These are phyloP conservation scores for Kodamaea derodonti DNA, from an alignment of 1,139 yeast genomes.

Conservation along the genomic window DNA sequence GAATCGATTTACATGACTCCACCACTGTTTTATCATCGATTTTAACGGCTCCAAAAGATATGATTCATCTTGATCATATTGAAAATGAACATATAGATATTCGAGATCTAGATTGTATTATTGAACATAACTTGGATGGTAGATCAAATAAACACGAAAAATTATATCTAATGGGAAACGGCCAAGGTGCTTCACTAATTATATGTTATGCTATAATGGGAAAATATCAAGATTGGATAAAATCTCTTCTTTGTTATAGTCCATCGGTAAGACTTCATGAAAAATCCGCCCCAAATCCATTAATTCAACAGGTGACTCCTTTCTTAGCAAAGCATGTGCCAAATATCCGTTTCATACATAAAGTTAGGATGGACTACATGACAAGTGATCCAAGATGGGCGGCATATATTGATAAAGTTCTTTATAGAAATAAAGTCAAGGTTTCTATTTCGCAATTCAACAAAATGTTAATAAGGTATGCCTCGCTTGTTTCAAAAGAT, in stretches of 20 bases:
- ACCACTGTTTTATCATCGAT: background rate
- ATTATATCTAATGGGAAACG: background rate
- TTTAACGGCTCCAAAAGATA: background rate
- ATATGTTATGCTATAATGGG: background rate
- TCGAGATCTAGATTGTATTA: background rate
- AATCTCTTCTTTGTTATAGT: background rate
- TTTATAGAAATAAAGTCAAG: background rate
- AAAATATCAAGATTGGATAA: background rate
- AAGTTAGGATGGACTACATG: background rate
- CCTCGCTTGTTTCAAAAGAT: constrained; percentile 20
- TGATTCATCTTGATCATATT: background rate
- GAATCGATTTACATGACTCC: background rate
- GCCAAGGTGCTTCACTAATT: background rate
- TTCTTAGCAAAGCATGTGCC: background rate
- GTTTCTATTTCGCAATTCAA: background rate
- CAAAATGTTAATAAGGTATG: background rate
- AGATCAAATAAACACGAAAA: background rate
- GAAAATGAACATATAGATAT: background rate
- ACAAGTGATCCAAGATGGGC: background rate
- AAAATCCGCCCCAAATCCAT: background rate
- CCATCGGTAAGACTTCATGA: background rate
- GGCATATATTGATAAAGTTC: background rate
- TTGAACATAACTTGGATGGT: background rate
- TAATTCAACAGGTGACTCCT: background rate
- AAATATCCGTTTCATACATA: background rate